Evolutionary conservation across 441 rosid genomes (phyloP).

Genomic region (Populus hybrid): DNA sequence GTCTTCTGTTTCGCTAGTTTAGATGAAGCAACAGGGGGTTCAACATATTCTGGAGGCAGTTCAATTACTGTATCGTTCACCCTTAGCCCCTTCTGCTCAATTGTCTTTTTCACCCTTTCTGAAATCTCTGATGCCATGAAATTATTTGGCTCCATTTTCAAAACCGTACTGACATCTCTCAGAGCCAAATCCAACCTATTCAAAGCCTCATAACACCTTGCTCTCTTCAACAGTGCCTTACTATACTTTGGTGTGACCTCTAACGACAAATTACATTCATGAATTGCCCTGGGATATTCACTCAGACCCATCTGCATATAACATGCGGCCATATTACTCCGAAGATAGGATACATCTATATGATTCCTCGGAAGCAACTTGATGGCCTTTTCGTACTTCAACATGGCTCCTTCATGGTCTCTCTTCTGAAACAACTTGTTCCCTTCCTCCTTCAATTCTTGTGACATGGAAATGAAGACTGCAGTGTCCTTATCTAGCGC

Average conservation of each 20-base stretch:
- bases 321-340: constrained; percentile 89
- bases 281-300: constrained; percentile 85
- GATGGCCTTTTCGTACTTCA: constrained; percentile 82
- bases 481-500: constrained; percentile 70
- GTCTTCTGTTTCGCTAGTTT: constrained; percentile 30
- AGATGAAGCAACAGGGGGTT: constrained; percentile 29
- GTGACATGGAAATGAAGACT: constrained; percentile 72
- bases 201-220: constrained; percentile 83
- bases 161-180: constrained; percentile 69
- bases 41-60: constrained; percentile 37
- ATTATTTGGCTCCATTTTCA: constrained; percentile 78
- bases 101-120: constrained; percentile 56
- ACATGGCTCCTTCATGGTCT: constrained; percentile 87
- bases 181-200: constrained; percentile 76
- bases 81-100: constrained; percentile 59
- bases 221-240: constrained; percentile 78
- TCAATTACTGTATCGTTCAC: constrained; percentile 63
- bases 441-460: constrained; percentile 93
- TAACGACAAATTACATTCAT: constrained; percentile 77
- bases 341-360: constrained; percentile 68
- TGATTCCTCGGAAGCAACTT: constrained; percentile 76
- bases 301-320: constrained; percentile 95
- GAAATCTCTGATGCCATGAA: constrained; percentile 59
- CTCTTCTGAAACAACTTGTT: constrained; percentile 75
- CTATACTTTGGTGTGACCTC: constrained; percentile 82